Base-by-base conservation (phyloP, 1,139 yeast genomes). In the Petasospora fabianii region DNA sequence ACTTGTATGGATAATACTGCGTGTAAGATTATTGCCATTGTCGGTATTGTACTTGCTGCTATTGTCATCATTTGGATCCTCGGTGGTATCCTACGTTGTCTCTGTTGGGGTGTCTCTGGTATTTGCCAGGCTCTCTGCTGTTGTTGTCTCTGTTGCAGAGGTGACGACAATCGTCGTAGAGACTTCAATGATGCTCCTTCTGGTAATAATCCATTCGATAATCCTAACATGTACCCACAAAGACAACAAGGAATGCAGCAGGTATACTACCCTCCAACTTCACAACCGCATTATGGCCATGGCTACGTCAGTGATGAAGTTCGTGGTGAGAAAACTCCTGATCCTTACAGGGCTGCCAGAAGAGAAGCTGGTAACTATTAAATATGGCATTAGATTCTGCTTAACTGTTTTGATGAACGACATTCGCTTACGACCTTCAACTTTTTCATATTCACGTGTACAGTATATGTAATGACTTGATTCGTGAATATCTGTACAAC, bases 21-120 rank as follows among this genome's bases (percentile, higher is more conserved):
- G 28, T 85, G 96, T 62, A 84, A 84, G 57, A 75, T 84, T 46
- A 75, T 82, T 15, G 90, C 85, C 9, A 84, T 85, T 35, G 83
- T 84, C n/a, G 80, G 84, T 6, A 81, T 84, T 2, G 77, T 70
- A 0, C 53, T 85, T 11, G 92, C 79, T 0, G 66, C 58, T 2
- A 35, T 66, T 2, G 45, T 64, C 1, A 54, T 52, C 1, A 18
- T 71, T 10, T 68, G 75, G 69, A 36, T 71, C 3, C 33, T 70
- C 6, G 62, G 68, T 17, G 63, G 64, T 2, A 33, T 72, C 6
- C 41, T 69, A 26, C 60, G 72, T 28, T 68, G 73, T 44, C 39
- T 62, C 34, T 65, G 67, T 44, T 60, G 55, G 32, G 76, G 75
- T 29, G 63, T 61, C 17, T 54, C 59, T 5, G 65, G 70, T 12